Conservation (phyloP, 1,284 basidiomycete species). For the Inonotus obliquus region DNA sequence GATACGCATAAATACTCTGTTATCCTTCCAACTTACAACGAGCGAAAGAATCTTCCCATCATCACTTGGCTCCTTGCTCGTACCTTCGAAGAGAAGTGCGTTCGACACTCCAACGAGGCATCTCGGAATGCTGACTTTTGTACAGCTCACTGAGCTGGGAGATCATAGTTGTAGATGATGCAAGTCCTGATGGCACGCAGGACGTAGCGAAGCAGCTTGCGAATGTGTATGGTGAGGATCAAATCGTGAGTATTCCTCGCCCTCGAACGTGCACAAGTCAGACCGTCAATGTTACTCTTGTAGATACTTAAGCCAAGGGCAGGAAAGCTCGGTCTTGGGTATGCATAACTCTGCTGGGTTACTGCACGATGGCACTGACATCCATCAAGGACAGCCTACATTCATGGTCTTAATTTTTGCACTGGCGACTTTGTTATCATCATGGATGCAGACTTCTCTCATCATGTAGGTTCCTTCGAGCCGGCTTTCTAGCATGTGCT, state of each 20-base stretch:
- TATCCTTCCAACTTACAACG: conserved; percentile 91
- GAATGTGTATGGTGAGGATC: conserved; percentile 76
- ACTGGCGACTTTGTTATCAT: conserved; percentile 94
- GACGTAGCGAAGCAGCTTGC: conserved; percentile 80
- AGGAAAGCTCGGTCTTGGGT: conserved; percentile 89
- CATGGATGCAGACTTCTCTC: conserved; percentile 96
- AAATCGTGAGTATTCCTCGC: conserved; percentile 51
- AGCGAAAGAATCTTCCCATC: conserved; percentile 86
- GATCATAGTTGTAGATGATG: conserved; percentile 87
- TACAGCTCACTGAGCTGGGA: conserved; percentile 66
- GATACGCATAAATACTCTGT: conserved; percentile 81
- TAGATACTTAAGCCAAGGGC: conserved; percentile 80
- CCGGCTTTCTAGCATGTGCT: not conserved
- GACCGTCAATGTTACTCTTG: not conserved
- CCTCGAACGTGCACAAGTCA: not conserved
- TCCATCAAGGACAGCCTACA: conserved; percentile 79
- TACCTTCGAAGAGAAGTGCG: conserved; percentile 72
- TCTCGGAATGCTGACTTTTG: not conserved
- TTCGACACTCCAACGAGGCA: not conserved
- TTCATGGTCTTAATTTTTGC: conserved; percentile 84
- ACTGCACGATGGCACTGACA: not conserved
- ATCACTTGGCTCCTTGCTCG: conserved; percentile 80
- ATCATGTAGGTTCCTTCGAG: conserved; percentile 60
- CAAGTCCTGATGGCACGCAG: conserved; percentile 88
- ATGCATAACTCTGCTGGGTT: conserved; percentile 17